Evolutionary conservation across 441 rosid species (phyloP).

Genomic region (Syzygium syzygioides): DNA sequence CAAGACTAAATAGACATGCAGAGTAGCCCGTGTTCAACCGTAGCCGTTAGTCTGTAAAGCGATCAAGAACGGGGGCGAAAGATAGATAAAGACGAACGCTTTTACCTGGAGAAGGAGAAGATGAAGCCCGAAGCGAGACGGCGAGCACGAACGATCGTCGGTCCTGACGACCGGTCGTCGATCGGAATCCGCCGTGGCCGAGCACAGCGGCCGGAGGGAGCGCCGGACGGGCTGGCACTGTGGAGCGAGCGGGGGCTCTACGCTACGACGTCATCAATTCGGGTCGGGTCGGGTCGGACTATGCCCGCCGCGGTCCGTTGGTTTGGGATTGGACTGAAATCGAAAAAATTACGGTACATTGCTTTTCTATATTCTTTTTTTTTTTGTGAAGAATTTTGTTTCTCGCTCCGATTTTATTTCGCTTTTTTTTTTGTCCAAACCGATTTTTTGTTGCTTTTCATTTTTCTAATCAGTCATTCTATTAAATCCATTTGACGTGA

Average conservation of each 20-base stretch:
- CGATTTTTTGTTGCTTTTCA: background rate
- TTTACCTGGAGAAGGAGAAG: background rate
- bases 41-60: background rate
- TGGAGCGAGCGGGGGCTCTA: background rate
- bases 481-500: accelerated
- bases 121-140: background rate
- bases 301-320: background rate
- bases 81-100: background rate
- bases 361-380: too few species aligned
- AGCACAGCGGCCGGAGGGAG: background rate
- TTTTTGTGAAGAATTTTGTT: background rate
- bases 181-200: background rate
- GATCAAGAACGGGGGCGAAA: background rate
- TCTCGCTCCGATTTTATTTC: background rate
- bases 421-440: background rate
- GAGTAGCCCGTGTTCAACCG: background rate
- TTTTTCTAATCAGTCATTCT: background rate
- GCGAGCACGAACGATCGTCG: background rate
- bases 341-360: background rate
- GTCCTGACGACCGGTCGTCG: background rate
- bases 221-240: background rate
- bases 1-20: background rate
- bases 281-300: background rate
- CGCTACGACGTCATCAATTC: background rate
- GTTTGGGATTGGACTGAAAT: background rate